Evolutionary conservation across 306 rosid genomes (phyloP).

Genomic region (Quercus mongolica): DNA sequence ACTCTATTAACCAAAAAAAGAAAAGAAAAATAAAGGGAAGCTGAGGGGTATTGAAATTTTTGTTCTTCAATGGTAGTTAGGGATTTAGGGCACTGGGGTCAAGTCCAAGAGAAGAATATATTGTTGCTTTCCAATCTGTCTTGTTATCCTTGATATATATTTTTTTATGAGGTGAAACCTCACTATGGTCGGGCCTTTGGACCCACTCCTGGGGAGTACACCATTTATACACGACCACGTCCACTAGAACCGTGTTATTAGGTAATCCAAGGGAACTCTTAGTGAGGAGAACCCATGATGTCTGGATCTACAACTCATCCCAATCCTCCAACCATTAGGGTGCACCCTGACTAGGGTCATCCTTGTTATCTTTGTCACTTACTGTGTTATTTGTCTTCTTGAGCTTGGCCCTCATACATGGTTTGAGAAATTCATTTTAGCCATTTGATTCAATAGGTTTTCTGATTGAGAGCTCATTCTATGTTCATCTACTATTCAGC

Average conservation of each 20-base stretch:
- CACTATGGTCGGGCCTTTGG: too few species aligned
- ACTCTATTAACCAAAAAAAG: not conserved
- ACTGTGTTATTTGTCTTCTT: not conserved
- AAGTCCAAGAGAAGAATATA: not conserved
- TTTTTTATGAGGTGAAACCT: not conserved
- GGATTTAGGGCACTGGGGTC: not conserved
- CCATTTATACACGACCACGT: too few species aligned
- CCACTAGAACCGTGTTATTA: too few species aligned
- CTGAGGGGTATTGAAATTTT: not conserved
- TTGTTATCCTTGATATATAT: not conserved
- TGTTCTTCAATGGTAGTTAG: not conserved
- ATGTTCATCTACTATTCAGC: not conserved
- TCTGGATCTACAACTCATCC: too few species aligned
- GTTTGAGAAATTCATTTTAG: not conserved
- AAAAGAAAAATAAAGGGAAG: not conserved
- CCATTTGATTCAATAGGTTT: not conserved
- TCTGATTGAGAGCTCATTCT: not conserved
- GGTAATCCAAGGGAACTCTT: too few species aligned
- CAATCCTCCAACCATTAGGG: too few species aligned
- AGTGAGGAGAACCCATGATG: too few species aligned
- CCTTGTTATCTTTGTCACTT: not conserved
- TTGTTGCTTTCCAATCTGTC: not conserved
- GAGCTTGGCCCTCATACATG: not conserved
- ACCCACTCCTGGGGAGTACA: too few species aligned
- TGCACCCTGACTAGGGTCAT: not conserved